Evolutionary conservation across 2,329 filamentous ascomycete genomes (phyloP).

Genomic region (Akanthomyces lecanii): DNA sequence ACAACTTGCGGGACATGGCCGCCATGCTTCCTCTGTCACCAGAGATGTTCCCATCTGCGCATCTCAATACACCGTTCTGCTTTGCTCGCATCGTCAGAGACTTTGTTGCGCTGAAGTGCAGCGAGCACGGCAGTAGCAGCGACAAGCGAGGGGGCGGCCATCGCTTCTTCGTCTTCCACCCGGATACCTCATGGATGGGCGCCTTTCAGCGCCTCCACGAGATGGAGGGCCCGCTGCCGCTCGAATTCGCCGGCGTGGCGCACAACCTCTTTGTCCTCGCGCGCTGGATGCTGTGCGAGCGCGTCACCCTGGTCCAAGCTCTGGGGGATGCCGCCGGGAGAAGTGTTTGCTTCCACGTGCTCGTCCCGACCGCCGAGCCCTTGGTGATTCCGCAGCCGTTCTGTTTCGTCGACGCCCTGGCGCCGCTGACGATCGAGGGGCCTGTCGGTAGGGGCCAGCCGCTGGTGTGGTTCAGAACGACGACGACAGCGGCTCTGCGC

Average conservation of each 20-base stretch:
- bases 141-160: neutral
- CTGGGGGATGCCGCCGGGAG: conserved; percentile 4
- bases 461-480: neutral
- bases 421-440: no score
- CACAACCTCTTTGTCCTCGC: conserved; percentile 16
- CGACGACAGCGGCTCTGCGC: neutral
- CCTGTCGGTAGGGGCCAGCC: no score
- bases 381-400: no score
- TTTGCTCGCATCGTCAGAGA: conserved; percentile 14
- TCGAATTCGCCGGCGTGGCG: conserved; percentile 5
- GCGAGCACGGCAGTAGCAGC: neutral
- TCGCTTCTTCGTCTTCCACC: conserved; percentile 17
- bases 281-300: conserved; percentile 17
- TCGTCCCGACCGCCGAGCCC: no score
- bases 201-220: conserved; percentile 11
- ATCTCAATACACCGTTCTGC: neutral
- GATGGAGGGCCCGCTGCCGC: conserved; percentile 4
- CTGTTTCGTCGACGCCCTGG: no score
- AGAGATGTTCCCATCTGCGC: neutral
- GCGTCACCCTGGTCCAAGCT: conserved; percentile 12
- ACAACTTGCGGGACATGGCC: neutral
- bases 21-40: neutral
- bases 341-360: no score
- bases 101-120: conserved; percentile 12
- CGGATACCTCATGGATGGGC: conserved; percentile 15